A percentile compares a stretch with the other conserved stretches of the same genome.
Conservation (phyloP, 208 protist species). For the Leishmania martiniquensis region DNA sequence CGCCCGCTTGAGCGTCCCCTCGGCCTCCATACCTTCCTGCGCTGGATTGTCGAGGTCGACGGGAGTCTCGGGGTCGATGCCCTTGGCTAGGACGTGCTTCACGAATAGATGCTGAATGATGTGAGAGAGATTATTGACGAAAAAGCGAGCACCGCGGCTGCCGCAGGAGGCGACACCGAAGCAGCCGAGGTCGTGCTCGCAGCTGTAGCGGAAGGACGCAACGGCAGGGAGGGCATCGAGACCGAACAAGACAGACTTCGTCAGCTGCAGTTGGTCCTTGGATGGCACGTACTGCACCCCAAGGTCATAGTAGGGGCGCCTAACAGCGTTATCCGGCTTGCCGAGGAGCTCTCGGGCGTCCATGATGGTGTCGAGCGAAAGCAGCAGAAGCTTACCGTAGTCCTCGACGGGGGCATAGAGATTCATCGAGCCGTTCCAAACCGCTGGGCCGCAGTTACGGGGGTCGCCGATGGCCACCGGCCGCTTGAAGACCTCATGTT, state of each 20-base stretch:
- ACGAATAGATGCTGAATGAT: slow-evolving; percentile 81
- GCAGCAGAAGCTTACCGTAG: slow-evolving; percentile 78
- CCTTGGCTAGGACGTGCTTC: slow-evolving; percentile 68
- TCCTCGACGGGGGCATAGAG: slow-evolving; percentile 80
- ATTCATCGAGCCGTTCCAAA: slow-evolving; percentile 80
- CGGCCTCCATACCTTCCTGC: slow-evolving; percentile 19
- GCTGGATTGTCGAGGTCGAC: slow-evolving; percentile 65
- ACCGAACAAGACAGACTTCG: slow-evolving; percentile 18
- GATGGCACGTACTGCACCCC: slow-evolving; percentile 56
- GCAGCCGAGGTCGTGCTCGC: slow-evolving; percentile 70
- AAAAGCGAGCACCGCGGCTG: slow-evolving; percentile 54
- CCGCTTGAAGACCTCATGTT: slow-evolving; percentile 53
- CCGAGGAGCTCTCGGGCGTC: slow-evolving; percentile 58
- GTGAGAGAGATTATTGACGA: slow-evolving; percentile 61
- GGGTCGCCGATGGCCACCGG: slow-evolving; percentile 39
- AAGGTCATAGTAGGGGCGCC: slow-evolving; percentile 62
- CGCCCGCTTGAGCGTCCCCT: slow-evolving; percentile 52
- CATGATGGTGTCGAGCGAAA: slow-evolving; percentile 75
- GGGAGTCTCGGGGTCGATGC: slow-evolving; percentile 48
- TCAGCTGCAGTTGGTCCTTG: slow-evolving; percentile 43
- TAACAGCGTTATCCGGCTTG: background rate
- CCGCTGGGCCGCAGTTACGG: slow-evolving; percentile 61
- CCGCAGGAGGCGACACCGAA: slow-evolving; percentile 79
- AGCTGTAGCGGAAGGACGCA: slow-evolving; percentile 72
- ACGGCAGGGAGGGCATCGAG: slow-evolving; percentile 55